phyloP scores from a whole-genome alignment of 2,329 filamentous ascomycete genomes.

The Sordariomycetes sp. region DNA sequence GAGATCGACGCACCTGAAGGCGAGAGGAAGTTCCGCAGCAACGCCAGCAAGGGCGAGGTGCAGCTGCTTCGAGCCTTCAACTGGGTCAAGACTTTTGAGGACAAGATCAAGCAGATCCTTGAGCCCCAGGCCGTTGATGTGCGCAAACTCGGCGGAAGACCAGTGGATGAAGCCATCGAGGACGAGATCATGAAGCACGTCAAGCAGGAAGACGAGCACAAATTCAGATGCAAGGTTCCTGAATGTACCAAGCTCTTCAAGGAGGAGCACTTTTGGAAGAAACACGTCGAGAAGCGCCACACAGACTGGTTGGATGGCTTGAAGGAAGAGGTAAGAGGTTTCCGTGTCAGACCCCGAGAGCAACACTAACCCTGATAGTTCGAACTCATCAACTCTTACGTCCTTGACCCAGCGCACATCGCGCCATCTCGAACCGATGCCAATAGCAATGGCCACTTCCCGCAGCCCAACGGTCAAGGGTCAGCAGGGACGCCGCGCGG shows the following conservation, averaged over 20 bases:
- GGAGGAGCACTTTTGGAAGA: conserved; percentile 92
- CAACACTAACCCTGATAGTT: conserved; percentile 43
- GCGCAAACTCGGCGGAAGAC: conserved; percentile 82
- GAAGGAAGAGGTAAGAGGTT: conserved; percentile 66
- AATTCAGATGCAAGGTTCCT: conserved; percentile 92
- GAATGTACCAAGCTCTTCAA: conserved; percentile 97
- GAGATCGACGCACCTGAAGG: conserved; percentile 43
- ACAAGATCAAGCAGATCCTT: conserved; percentile 87
- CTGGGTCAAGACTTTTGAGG: conserved; percentile 98
- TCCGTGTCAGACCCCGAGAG: neutral
- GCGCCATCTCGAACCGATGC: conserved; percentile 87
- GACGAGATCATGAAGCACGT: conserved; percentile 82
- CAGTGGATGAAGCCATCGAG: conserved; percentile 74
- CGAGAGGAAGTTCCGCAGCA: conserved; percentile 56
- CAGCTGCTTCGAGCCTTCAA: conserved; percentile 93
- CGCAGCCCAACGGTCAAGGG: conserved; percentile 65
- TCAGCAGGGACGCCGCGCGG: conserved; percentile 80
- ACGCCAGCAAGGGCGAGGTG: conserved; percentile 72
- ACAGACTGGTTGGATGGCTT: conserved; percentile 75
- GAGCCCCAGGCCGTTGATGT: conserved; percentile 84
- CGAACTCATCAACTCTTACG: conserved; percentile 85
- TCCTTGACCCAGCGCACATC: conserved; percentile 89
- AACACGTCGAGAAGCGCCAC: conserved; percentile 96
- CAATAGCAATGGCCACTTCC: conserved; percentile 94
- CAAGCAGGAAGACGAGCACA: conserved; percentile 95